Evolutionary conservation across 2,329 filamentous ascomycete species (phyloP), one percentile per base, ranked within the genome.

Genomic region (Dactylellina parvicollis): DNA sequence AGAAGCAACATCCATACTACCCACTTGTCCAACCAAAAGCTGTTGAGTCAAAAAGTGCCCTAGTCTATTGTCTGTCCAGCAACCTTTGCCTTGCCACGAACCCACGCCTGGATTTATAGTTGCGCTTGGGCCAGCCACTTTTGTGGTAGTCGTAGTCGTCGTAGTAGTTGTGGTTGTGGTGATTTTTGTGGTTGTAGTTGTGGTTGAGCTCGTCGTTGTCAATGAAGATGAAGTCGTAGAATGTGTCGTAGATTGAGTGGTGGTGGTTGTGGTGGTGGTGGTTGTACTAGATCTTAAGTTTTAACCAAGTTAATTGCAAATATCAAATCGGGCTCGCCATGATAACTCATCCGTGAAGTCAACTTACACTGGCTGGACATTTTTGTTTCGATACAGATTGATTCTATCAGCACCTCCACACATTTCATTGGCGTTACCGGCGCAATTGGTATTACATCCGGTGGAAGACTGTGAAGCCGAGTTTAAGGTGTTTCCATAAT

Each of bases 1-100:
- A 38, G 56, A 22, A 9, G 56, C 56, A 12, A 50, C 56, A 20
- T 61, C 56, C n/a, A 61, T 44, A 34, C 44, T 61, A 16, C 42
- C 32, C 10, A 42, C 40, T 30, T 61, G 56, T 28, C 16, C 20
- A 8, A 22, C 44, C 9, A 61, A 28, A 34, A 61, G 56, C 56
- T 50, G 56, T n/a, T 61, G 56, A 7, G 28, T 61, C 14, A 59
- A 30, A 40, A 47, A 46, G n/a, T 59, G 55, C 8, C 40, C 38
- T 8, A 1, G 24, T 26, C 24, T 32, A 26, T 47, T 59, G n/a
- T 59, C 55, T 12, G 22, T 47, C 55, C 55, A 59, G 16, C 55
- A 59, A 46, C 55, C 55, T 20, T 47, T 46, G 16, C 55, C 34
- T 30, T 32, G 14, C 55, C 55, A 59, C 3, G 55, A 59, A 16